A percentile compares a stretch with the other conserved stretches of the same genome.
phyloP scores from a whole-genome alignment of 2,329 filamentous ascomycete genomes.

The Berkeleyomyces rouxiae region DNA sequence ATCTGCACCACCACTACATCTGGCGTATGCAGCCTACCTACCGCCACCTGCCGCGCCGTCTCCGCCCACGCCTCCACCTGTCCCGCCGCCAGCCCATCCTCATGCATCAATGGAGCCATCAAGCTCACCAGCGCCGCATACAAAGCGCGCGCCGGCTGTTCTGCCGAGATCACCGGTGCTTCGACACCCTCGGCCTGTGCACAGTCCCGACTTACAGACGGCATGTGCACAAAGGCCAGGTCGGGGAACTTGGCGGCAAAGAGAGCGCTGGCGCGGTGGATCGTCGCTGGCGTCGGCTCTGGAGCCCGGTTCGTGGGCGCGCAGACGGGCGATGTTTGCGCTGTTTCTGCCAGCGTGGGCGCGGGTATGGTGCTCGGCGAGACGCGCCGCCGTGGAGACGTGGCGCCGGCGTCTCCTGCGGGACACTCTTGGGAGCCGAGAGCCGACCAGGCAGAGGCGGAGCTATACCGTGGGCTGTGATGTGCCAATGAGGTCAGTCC shows the following conservation, averaged over 20 bases:
- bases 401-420: not conserved
- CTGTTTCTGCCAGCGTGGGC: not conserved
- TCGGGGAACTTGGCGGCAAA: conserved; percentile 5
- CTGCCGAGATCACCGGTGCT: not conserved
- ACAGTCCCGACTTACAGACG: not conserved
- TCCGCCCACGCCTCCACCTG: not conserved
- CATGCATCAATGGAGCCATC: not conserved
- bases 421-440: not conserved
- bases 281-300: not conserved
- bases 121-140: not conserved
- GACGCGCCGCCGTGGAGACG: not conserved
- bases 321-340: not conserved
- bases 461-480: not conserved
- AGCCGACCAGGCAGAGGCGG: not conserved
- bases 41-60: conserved; percentile 1
- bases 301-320: not conserved
- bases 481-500: not conserved
- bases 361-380: not conserved
- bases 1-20: conserved; percentile 2
- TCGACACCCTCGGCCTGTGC: not conserved
- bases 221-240: conserved; percentile 3
- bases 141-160: not conserved
- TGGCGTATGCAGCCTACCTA: not conserved
- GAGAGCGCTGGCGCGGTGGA: conserved; percentile 3
- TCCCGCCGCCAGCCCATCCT: not conserved